These are phyloP conservation scores for Fusarium goolgardi DNA, from an alignment of 2,329 filamentous ascomycete genomes.

Conservation along the genomic window DNA sequence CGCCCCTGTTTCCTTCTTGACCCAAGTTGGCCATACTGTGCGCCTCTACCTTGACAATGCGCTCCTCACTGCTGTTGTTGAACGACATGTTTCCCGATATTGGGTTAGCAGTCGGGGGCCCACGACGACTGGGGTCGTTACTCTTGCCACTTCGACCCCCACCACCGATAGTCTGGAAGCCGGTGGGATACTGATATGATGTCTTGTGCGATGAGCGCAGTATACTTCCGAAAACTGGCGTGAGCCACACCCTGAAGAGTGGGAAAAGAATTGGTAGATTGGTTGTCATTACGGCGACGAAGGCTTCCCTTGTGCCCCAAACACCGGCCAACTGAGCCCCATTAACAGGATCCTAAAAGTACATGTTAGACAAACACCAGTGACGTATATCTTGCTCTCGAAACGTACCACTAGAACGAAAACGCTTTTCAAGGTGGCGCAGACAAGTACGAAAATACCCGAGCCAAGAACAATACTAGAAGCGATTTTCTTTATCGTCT, in stretches of 20 bases:
- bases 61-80: conserved; percentile 53
- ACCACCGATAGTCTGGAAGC: conserved; percentile 56
- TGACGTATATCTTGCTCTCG: background rate
- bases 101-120: conserved; percentile 50
- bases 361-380: background rate
- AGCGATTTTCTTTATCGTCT: conserved; percentile 52
- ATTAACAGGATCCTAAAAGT: conserved; percentile 51
- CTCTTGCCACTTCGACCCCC: conserved; percentile 49
- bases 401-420: conserved; percentile 53
- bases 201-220: conserved; percentile 53
- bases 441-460: conserved; percentile 55
- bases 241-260: conserved; percentile 55
- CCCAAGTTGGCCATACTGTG: conserved; percentile 47
- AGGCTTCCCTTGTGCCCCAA: conserved; percentile 56
- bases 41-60: conserved; percentile 58
- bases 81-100: conserved; percentile 54
- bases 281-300: conserved; percentile 56
- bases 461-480: conserved; percentile 53
- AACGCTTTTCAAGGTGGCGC: conserved; percentile 53
- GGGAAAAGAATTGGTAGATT: conserved; percentile 59
- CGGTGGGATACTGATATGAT: conserved; percentile 53
- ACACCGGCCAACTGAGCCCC: conserved; percentile 53
- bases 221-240: conserved; percentile 46
- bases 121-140: conserved; percentile 48
- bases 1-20: conserved; percentile 26